Evolutionary conservation across 2,329 filamentous ascomycete genomes (phyloP), one percentile per base, ranked within the genome.

Genomic region (Monilinia polystroma): DNA sequence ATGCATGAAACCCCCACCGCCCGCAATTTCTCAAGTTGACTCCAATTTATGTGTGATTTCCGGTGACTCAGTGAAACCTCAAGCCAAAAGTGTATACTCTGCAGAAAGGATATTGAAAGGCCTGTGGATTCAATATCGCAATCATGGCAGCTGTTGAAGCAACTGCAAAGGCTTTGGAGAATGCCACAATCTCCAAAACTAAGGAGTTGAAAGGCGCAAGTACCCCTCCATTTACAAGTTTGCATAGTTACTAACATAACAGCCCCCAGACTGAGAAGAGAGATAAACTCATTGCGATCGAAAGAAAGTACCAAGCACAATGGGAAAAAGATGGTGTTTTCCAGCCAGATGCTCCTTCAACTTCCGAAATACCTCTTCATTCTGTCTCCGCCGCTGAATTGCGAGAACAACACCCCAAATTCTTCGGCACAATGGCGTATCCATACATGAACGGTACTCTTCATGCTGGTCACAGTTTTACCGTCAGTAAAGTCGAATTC

Each of bases 391-490:
- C 91, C 67, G 86, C 86, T 70, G 89, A 95, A 75, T 83, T 96
- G 71, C 91, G 90, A 76, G 84, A 89, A 75, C 89, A 93, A 78
- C 82, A 90, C 74, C 94, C 94, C 72, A 98, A 98, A 81, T 97
- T 93, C 84, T 96, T 94, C 77, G 92, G 90, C 68, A 89, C 86
- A 66, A 90, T 91, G 81, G 88, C 86, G 73, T 91, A 89, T 74
- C 87, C 88, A 29, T 93, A 92, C 78, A 92, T 93, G 89, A 96
- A 96, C 79, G 92, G 92, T 70, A 90, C 87, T 68, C 84, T 96
- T 35, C 94, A 98, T 76, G 92, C 91, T 43, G 95, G 95, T 29
- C 95, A 99, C 81, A 90, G 88, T 73, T 98, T 99, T 79, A 95
- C 93, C 29, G 88, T 91, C 69, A 91, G 87, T 76, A 99, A 99